These are phyloP conservation scores for Chlorella sp. DNA, from an alignment of 139 green algal species.

Conservation along the genomic window DNA sequence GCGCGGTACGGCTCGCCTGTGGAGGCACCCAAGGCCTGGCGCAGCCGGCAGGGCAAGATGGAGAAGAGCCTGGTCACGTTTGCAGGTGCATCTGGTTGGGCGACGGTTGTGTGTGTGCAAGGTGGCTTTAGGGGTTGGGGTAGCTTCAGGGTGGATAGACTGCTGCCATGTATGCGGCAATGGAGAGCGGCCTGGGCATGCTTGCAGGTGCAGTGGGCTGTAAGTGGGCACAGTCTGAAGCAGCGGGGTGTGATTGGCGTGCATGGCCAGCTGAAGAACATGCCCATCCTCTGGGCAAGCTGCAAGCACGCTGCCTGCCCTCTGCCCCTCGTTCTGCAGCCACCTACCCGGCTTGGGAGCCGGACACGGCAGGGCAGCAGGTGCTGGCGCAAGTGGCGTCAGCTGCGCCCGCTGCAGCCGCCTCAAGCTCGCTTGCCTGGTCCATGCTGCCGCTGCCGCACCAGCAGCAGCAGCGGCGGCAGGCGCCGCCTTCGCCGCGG, in stretches of 20 bases:
- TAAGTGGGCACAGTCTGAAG: too few species aligned
- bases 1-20: slow-evolving; percentile 75
- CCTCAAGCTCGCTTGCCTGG: neutral
- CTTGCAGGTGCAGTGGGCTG: too few species aligned
- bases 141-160: too few species aligned
- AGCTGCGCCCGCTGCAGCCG: slow-evolving; percentile 2
- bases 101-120: too few species aligned
- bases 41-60: slow-evolving; percentile 89
- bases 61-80: slow-evolving; percentile 95
- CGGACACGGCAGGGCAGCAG: neutral
- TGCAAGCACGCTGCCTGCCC: too few species aligned
- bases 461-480: neutral
- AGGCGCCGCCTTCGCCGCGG: neutral
- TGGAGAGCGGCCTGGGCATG: too few species aligned
- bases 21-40: slow-evolving; percentile 50
- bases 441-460: slow-evolving; percentile 9
- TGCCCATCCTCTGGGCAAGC: too few species aligned
- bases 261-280: too few species aligned
- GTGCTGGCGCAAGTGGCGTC: slow-evolving; percentile 11
- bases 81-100: slow-evolving; percentile 6
- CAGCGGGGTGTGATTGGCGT: too few species aligned
- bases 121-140: too few species aligned
- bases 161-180: too few species aligned
- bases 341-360: slow-evolving; percentile 86
- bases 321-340: slow-evolving; percentile 29